Base-by-base conservation (phyloP, 805 yeast genomes). In the Schwanniomyces yamadae region DNA sequence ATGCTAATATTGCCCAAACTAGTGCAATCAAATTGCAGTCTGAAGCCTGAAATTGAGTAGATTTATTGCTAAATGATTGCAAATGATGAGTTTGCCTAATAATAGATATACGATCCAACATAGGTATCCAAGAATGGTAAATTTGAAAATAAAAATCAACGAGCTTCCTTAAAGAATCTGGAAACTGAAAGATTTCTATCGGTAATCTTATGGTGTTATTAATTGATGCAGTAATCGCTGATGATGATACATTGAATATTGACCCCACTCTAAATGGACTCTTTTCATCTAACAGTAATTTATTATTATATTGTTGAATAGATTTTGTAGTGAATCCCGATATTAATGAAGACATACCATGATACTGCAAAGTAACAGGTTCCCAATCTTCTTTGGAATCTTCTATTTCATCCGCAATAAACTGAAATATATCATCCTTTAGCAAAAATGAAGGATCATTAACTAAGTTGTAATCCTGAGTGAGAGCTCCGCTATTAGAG, bases 191-290 rank as follows among this genome's bases (percentile, higher is more conserved):
- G 6, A 52, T 46, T 29, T 48, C 54, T 10, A 26, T 25, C 6
- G 56, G 56, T 27, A 27, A 16, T 20, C 17, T 20, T 9, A 47
- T 37, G 11, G 40, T 33, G 18, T 38, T 32, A 8, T 39, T 35
- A 24, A 44, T 34, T 11, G 13, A 15, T 6, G 29, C 29, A 18
- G 11, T 27, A 4, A 27, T 27, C 17, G 29, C 15, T 9, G 29
- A 18, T 12, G 55, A 49, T 14, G 49, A 43, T 1, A 52, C 33
- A 34, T 49, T 46, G 40, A 52, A 52, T 8, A 52, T 51, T 6
- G 56, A 48, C 2, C 55, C 54, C n/a, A 52, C 56, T n/a, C 55
- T 32, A 28, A 51, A 52, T n/a, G 57, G 56, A 17, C 43, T 44
- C 23, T 38, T 39, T 19, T 37, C 35, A 20, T 23, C 32, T n/a